Base-by-base conservation (phyloP, 805 yeast genomes). In the Yarrowia sp. region DNA sequence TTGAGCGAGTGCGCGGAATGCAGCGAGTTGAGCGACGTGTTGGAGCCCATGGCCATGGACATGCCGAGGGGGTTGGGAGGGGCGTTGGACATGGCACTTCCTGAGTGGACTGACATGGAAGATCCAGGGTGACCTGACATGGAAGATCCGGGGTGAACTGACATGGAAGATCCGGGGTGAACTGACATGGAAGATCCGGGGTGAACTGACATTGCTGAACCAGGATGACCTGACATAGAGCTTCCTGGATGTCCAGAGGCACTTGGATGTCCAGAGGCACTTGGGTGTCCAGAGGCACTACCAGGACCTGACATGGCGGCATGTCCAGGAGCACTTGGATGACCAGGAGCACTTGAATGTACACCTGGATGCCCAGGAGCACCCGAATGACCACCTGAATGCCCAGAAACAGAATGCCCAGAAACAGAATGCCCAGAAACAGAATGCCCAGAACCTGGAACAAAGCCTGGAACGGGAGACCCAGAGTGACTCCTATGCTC, bases 31-130 rank as follows among this genome's bases (percentile, higher is more conserved):
- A 47, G 14, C 14, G 56, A 47, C 2, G 56, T 47, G 56, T 47
- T 47, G 39, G 56, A 47, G 3, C 56, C 56, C 56, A 47, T 47
- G 27, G 9, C 32, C 56, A 47, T 47, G 5, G 56, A 47, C 56
- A 47, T 47, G 2, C 56, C 56, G 1, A 47, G 41, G 1, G 56
- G 39, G 6, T 27, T 42, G 4, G 6, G 29, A 27, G 29, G 29
- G 12, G 10, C 29, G 29, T 27, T 9, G 9, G 12, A 9, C 29
- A 27, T 27, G 9, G 29, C 29, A 12, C 29, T 27, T 9, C 9
- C 10, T 3, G 29, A 27, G 29, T 27, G 29, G 29, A n/a, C n/a
- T n/a, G n/a, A n/a, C n/a, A n/a, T n/a, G n/a, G n/a, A n/a, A n/a
- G n/a, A n/a, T n/a, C n/a, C n/a, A n/a, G n/a, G n/a, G n/a, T n/a